Percentiles rank a stretch among this genome's conserved stretches.
Evolutionary conservation across 345 rosid genomes (phyloP).

Genomic region (Combretum micranthum): DNA sequence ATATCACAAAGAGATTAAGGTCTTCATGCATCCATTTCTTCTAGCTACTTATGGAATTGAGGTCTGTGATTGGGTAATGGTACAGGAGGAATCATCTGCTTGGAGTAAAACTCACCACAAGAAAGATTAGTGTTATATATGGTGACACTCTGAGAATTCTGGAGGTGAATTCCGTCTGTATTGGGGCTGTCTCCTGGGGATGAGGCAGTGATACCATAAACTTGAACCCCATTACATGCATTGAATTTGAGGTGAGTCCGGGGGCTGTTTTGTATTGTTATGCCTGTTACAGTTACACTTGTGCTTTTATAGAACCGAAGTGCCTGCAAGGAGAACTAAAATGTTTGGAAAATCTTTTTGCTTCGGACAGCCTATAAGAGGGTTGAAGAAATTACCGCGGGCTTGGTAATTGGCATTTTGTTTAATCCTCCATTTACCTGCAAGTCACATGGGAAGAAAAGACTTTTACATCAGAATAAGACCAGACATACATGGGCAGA

Average conservation of each 20-base stretch:
- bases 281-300: conserved; percentile 57
- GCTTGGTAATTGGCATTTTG: conserved; percentile 63
- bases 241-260: conserved; percentile 89
- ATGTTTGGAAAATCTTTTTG: neutral
- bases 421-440: conserved; percentile 29
- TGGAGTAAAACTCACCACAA: conserved; percentile 45
- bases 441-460: conserved; percentile 1
- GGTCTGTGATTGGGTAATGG: neutral
- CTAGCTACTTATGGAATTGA: no score
- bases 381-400: conserved; percentile 41
- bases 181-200: conserved; percentile 78
- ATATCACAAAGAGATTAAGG: conserved; percentile 25
- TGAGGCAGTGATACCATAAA: conserved; percentile 45
- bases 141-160: conserved; percentile 60
- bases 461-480: neutral
- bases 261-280: conserved; percentile 85
- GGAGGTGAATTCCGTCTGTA: conserved; percentile 87
- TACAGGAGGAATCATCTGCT: neutral
- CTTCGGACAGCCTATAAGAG: neutral
- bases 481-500: neutral
- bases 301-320: conserved; percentile 76
- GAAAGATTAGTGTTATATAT: conserved; percentile 51
- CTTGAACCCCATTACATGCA: conserved; percentile 50
- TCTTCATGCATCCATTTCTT: conserved; percentile 13
- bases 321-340: conserved; percentile 38